Percentiles rank a stretch among this genome's conserved stretches.
Evolutionary conservation across 306 rosid species (phyloP).

Genomic region (Comarum palustre): DNA sequence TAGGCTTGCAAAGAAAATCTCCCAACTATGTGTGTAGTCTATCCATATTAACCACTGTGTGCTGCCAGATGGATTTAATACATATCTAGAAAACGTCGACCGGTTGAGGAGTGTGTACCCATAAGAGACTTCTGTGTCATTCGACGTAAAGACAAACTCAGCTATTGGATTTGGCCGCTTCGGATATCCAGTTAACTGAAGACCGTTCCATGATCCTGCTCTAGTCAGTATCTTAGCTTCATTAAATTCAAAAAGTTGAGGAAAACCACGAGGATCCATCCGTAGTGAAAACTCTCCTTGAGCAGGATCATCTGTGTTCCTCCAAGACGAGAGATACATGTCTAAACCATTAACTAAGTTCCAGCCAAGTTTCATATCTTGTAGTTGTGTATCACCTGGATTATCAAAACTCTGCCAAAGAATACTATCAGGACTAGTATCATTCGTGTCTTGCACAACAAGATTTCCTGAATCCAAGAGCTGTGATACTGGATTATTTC

Average conservation of each 20-base stretch:
- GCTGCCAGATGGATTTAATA: slow-evolving; percentile 28
- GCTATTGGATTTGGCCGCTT: slow-evolving; percentile 28
- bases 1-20: background rate
- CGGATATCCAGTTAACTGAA: background rate
- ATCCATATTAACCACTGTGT: slow-evolving; percentile 18
- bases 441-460: slow-evolving; percentile 24
- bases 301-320: slow-evolving; percentile 43
- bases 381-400: slow-evolving; percentile 22
- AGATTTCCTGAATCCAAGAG: slow-evolving; percentile 37
- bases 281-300: slow-evolving; percentile 33
- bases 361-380: slow-evolving; percentile 37
- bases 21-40: slow-evolving; percentile 3
- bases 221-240: slow-evolving; percentile 24
- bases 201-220: background rate
- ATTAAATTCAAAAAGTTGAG: slow-evolving; percentile 30
- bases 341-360: slow-evolving; percentile 28
- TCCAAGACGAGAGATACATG: slow-evolving; percentile 35
- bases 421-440: background rate
- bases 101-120: slow-evolving; percentile 27
- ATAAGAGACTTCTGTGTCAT: slow-evolving; percentile 35
- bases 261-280: slow-evolving; percentile 8
- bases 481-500: slow-evolving; percentile 16
- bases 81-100: slow-evolving; percentile 35
- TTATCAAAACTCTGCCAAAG: slow-evolving; percentile 44
- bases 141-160: slow-evolving; percentile 25